Conservation (phyloP, 1,284 basidiomycete species). For the Ustilago hordei region DNA sequence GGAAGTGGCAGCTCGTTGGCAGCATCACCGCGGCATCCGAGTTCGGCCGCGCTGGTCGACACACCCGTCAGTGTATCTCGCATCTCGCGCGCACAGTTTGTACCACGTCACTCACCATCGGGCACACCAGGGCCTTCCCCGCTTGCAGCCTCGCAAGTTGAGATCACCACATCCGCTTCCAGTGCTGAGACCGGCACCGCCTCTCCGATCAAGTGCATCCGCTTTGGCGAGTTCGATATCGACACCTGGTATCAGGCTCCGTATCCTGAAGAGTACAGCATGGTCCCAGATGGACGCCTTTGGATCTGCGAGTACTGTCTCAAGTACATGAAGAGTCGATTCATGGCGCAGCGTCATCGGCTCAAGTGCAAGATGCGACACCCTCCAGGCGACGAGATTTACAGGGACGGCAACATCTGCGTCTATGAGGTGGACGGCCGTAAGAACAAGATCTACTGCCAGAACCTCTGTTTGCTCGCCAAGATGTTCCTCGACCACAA, state of each 20-base stretch:
- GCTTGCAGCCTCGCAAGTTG: slow-evolving; percentile 29
- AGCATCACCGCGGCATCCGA: slow-evolving; percentile 26
- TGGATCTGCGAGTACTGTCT: slow-evolving; percentile 99
- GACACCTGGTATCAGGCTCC: slow-evolving; percentile 99
- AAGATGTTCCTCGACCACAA: slow-evolving; percentile 99
- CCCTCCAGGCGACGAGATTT: slow-evolving; percentile 98
- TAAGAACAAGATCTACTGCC: slow-evolving; percentile 99
- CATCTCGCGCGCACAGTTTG: slow-evolving; percentile 36
- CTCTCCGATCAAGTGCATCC: slow-evolving; percentile 73
- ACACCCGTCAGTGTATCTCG: slow-evolving; percentile 32
- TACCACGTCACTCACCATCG: slow-evolving; percentile 25
- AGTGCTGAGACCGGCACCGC: slow-evolving; percentile 62
- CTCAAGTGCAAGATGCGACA: slow-evolving; percentile 90
- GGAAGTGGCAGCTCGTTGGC: slow-evolving; percentile 12
- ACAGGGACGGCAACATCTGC: slow-evolving; percentile 86
- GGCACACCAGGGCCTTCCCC: slow-evolving; percentile 21
- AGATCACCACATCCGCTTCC: slow-evolving; percentile 42
- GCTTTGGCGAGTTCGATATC: slow-evolving; percentile 94
- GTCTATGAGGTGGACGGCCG: slow-evolving; percentile 98
- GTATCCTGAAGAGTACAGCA: slow-evolving; percentile 96
- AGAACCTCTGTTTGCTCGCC: slow-evolving; percentile 97
- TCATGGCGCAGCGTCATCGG: slow-evolving; percentile 87
- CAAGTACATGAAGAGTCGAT: slow-evolving; percentile 97
- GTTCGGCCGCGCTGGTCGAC: slow-evolving; percentile 10
- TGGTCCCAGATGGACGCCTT: slow-evolving; percentile 88